A percentile compares a stretch with the other conserved stretches of the same genome.
Evolutionary conservation across 805 yeast genomes (phyloP).

Genomic region (Saturnispora besseyi): DNA sequence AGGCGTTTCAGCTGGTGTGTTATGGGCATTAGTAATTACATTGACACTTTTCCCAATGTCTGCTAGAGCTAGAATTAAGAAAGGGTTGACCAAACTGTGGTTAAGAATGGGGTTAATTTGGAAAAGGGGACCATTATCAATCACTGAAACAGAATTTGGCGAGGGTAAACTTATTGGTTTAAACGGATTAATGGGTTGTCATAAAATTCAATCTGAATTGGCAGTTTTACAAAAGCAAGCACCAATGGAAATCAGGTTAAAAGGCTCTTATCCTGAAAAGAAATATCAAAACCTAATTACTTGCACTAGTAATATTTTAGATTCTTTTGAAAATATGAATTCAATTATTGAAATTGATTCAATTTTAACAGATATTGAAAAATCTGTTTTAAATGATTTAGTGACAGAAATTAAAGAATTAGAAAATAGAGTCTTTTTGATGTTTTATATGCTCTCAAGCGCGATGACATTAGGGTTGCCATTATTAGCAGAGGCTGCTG

Average conservation of each 20-base stretch:
- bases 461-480: slow-evolving; percentile 72
- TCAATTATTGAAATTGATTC: slow-evolving; percentile 60
- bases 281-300: slow-evolving; percentile 43
- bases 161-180: slow-evolving; percentile 33
- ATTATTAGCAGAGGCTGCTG: slow-evolving; percentile 66
- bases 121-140: slow-evolving; percentile 64
- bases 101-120: slow-evolving; percentile 71
- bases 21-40: slow-evolving; percentile 71
- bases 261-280: slow-evolving; percentile 57
- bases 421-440: slow-evolving; percentile 61
- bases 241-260: slow-evolving; percentile 63
- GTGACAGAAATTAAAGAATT: slow-evolving; percentile 55
- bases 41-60: slow-evolving; percentile 61
- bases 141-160: slow-evolving; percentile 23
- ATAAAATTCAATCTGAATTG: slow-evolving; percentile 50
- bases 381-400: slow-evolving; percentile 45
- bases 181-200: slow-evolving; percentile 35
- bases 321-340: slow-evolving; percentile 66
- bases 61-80: slow-evolving; percentile 60
- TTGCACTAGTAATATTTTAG: slow-evolving; percentile 57
- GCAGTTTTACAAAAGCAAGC: slow-evolving; percentile 57
- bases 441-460: slow-evolving; percentile 71
- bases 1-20: slow-evolving; percentile 62
- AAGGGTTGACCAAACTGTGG: slow-evolving; percentile 64
- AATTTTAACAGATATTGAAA: slow-evolving; percentile 42